These are phyloP conservation scores for Simmondsia chinensis DNA, from an alignment of 148 eudicot genomes.

Conservation along the genomic window DNA sequence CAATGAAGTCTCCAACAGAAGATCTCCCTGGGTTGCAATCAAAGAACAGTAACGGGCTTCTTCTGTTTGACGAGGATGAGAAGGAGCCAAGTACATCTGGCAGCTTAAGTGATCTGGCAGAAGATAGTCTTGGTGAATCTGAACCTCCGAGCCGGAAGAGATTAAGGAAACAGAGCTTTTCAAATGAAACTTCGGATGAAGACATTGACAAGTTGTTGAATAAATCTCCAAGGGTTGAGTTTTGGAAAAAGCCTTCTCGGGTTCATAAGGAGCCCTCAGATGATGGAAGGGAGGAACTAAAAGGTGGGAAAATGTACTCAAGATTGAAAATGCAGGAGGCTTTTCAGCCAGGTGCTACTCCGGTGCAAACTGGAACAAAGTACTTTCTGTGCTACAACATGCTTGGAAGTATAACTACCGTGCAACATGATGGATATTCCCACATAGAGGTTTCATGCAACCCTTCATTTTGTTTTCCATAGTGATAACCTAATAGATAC, in stretches of 20 bases:
- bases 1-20: conserved; percentile 94
- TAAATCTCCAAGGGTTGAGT: conserved; percentile 30
- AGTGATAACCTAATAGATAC: background rate
- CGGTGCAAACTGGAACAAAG: conserved; percentile 74
- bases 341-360: conserved; percentile 94
- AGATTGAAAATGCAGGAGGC: conserved; percentile 68
- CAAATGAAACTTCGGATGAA: conserved; percentile 41
- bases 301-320: conserved; percentile 7
- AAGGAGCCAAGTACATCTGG: conserved; percentile 51
- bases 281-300: conserved; percentile 23
- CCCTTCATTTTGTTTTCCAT: conserved; percentile 6
- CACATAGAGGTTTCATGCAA: conserved; percentile 67
- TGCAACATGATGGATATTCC: conserved; percentile 81
- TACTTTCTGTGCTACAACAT: conserved; percentile 77
- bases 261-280: conserved; percentile 33
- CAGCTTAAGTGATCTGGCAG: conserved; percentile 74
- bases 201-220: conserved; percentile 30
- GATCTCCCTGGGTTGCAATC: conserved; percentile 50
- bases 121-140: conserved; percentile 56
- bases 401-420: conserved; percentile 87
- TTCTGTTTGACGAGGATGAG: conserved; percentile 76
- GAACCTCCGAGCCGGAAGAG: conserved; percentile 70
- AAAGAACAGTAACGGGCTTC: conserved; percentile 60
- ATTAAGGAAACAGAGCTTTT: conserved; percentile 46
- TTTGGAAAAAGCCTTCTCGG: conserved; percentile 39